Conservation (phyloP, 2,329 filamentous ascomycete species). For the Neocucurbitaria cava region DNA sequence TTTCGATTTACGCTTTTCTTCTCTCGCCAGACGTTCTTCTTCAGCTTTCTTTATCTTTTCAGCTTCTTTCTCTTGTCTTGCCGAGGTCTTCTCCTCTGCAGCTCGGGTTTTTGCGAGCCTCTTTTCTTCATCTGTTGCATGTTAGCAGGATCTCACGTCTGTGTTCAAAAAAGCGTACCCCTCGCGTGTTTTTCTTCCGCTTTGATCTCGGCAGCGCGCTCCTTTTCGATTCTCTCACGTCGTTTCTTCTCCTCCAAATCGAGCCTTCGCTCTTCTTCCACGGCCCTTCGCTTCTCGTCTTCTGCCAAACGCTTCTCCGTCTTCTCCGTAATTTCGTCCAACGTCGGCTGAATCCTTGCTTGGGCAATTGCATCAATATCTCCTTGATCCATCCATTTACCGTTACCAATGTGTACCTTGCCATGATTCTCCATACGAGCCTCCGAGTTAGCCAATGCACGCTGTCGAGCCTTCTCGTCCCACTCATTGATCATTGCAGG, state of each 20-base stretch:
- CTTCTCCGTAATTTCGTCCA: constrained; percentile 84
- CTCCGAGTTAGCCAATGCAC: constrained; percentile 71
- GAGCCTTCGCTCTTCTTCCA: constrained; percentile 65
- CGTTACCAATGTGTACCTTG: constrained; percentile 75
- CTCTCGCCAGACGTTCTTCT: constrained; percentile 58
- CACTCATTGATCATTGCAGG: constrained; percentile 75
- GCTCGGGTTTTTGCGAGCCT: constrained; percentile 55
- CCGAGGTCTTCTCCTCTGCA: constrained; percentile 57
- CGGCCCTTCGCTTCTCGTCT: constrained; percentile 71
- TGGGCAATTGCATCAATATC: constrained; percentile 82
- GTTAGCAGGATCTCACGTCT: constrained; percentile 18
- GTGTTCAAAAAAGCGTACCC: constrained; percentile 56
- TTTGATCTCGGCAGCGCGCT: constrained; percentile 55
- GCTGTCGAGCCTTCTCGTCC: constrained; percentile 76
- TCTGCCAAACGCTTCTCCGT: constrained; percentile 75
- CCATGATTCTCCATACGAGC: constrained; percentile 64
- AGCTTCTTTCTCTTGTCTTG: constrained; percentile 47
- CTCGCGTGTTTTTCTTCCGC: constrained; percentile 58
- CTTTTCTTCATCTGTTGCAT: constrained; percentile 62
- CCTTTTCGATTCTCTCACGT: constrained; percentile 64
- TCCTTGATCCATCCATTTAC: constrained; percentile 77
- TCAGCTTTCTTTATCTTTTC: constrained; percentile 60
- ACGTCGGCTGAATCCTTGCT: constrained; percentile 77
- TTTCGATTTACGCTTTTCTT: constrained; percentile 61
- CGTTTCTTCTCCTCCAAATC: constrained; percentile 72